Base-by-base conservation (phyloP, 2,329 filamentous ascomycete genomes). In the Exophiala xenobiotica region DNA sequence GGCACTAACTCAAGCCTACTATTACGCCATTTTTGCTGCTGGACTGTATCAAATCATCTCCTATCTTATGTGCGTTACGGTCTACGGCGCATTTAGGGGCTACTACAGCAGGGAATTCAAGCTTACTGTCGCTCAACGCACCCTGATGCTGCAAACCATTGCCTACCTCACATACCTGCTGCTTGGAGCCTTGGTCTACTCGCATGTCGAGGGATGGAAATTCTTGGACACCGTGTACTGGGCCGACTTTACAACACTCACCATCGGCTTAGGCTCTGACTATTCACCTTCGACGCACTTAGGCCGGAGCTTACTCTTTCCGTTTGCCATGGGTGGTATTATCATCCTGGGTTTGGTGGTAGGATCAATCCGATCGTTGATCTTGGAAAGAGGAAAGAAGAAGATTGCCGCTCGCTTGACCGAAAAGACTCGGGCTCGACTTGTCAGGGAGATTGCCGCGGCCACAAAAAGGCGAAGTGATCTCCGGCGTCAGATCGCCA, bases 11-110 rank as follows among this genome's bases (percentile, higher is more conserved):
- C 77, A 80, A 58, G 78, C 78, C 5, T 83, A 77, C 63, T 84
- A 83, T 62, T 83, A 82, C 57, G 80, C 72, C 1, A 76, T 81
- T 46, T 79, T 81, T 49, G 81, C 81, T 3, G 78, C 80, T 2
- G 72, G 63, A 0, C 63, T 82, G 2, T 83, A 83, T 60, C 78
- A 79, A 51, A 69, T 81, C 46, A 75, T 83, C 31, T 72, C 78
- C 1, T 70, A 70, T 2, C 64, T 83, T 6, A 76, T 83, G 74
- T 68, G 75, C 23, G 59, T 80, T 6, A 83, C 80, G 0, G 77
- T 80, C 1, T 74, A 74, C 49, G 81, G 81, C 4, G 80, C 80
- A 3, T 74, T 70, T 51, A 72, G 66, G 48, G 74, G 74, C 0
- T 75, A 81, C 50, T 83, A 81, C 55, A 70, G 71, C n/a, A 77